A percentile compares a stretch with the other conserved stretches of the same genome.
Conservation (phyloP, 106 monocot genomes). For the Acorus gramineus region DNA sequence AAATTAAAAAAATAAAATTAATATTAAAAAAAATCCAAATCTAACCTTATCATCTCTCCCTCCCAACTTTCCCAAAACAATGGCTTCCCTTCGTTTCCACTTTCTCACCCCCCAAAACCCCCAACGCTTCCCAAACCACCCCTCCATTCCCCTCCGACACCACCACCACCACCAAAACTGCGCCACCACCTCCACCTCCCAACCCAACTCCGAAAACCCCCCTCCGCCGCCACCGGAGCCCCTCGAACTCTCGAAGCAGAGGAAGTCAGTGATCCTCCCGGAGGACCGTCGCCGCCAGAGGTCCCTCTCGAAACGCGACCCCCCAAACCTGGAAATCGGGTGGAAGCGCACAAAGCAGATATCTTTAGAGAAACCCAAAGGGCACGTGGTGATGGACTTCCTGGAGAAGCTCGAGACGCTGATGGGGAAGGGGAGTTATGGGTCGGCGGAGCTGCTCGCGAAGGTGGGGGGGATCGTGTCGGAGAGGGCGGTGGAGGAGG, state of each 20-base stretch:
- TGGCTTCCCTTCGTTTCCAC: slow-evolving; percentile 12
- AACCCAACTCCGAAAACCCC: slow-evolving; percentile 1
- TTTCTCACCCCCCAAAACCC: not conserved
- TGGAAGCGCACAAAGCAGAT: slow-evolving; percentile 81
- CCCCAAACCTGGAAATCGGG: slow-evolving; percentile 76
- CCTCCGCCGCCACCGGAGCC: slow-evolving; percentile 1
- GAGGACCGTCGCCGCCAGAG: slow-evolving; percentile 2
- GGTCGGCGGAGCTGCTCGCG: slow-evolving; percentile 58
- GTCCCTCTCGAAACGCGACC: slow-evolving; percentile 32
- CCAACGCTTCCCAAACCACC: not conserved
- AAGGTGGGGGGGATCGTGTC: slow-evolving; percentile 59
- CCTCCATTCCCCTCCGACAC: not conserved
- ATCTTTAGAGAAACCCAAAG: slow-evolving; percentile 54
- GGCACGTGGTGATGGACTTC: slow-evolving; percentile 65
- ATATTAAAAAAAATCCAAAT: no score
- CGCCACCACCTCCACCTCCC: not conserved
- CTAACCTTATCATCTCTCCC: no score
- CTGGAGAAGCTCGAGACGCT: slow-evolving; percentile 69
- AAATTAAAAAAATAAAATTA: no score
- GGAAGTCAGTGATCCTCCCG: slow-evolving; percentile 20
- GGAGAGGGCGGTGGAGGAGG: slow-evolving; percentile 69
- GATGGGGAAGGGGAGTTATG: slow-evolving; percentile 50
- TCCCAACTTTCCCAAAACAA: not conserved
- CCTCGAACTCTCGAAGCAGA: slow-evolving; percentile 9
- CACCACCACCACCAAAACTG: not conserved